Evolutionary conservation across 345 rosid genomes (phyloP).

Genomic region (Eucalyptus fibrosa): DNA sequence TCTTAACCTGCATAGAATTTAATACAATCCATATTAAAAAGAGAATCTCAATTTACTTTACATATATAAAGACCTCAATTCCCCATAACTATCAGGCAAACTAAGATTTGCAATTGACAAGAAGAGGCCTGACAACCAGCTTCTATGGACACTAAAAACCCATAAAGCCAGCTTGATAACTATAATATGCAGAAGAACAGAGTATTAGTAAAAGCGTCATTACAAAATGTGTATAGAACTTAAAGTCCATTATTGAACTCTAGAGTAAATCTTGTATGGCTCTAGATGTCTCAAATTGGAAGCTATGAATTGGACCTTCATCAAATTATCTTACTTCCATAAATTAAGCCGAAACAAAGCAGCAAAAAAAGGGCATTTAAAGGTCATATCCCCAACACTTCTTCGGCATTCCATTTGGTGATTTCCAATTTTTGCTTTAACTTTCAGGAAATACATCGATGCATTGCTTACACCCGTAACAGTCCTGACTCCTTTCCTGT

Average conservation of each 20-base stretch:
- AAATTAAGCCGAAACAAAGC: neutral
- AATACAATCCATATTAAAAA: neutral
- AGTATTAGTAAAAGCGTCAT: neutral
- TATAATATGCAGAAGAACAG: neutral
- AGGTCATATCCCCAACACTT: neutral
- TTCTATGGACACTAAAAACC: neutral
- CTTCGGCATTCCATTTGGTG: neutral
- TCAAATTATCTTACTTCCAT: neutral
- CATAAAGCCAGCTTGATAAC: neutral
- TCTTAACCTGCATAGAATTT: conserved; percentile 45
- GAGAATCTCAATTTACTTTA: neutral
- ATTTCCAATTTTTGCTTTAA: neutral
- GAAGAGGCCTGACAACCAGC: neutral
- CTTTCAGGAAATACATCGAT: neutral
- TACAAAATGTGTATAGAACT: neutral
- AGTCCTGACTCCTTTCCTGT: neutral
- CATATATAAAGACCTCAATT: neutral
- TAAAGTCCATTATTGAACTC: neutral
- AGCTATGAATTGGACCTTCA: neutral
- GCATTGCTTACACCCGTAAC: neutral
- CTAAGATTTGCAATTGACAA: neutral
- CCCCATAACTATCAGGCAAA: neutral
- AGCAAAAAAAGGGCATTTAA: neutral
- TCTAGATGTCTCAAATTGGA: neutral
- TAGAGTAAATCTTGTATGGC: neutral